Conservation (phyloP, 768 basidiomycete species). For the Hygrocybe punicea region DNA sequence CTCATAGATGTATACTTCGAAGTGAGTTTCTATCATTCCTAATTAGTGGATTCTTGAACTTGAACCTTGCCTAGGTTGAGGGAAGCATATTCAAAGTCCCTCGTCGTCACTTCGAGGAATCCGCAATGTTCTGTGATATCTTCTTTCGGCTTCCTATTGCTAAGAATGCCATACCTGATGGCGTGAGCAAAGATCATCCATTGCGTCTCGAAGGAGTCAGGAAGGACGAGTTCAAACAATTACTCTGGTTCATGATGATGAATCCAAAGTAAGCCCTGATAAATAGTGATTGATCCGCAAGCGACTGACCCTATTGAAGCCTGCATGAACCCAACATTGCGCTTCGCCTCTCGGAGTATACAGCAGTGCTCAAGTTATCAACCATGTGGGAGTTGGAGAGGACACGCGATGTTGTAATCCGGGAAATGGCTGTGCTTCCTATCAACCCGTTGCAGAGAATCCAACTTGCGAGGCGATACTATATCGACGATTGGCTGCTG, state of each 20-base stretch:
- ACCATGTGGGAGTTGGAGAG: conserved; percentile 7
- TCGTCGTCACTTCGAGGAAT: conserved; percentile 33
- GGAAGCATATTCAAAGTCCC: conserved; percentile 39
- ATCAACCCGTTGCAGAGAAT: not conserved
- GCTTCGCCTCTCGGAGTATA: not conserved
- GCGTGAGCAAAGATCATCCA: conserved; percentile 7
- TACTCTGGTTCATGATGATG: conserved; percentile 7
- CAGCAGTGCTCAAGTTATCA: conserved; percentile 4
- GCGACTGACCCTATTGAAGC: not conserved
- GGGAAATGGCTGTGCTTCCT: not conserved
- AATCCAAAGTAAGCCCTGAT: conserved; percentile 1
- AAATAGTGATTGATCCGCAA: conserved; percentile 16
- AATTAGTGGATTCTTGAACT: not conserved
- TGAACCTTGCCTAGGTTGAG: conserved; percentile 31
- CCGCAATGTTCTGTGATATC: conserved; percentile 33
- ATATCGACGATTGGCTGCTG: not conserved
- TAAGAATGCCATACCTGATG: conserved; percentile 8
- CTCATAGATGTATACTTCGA: conserved; percentile 1
- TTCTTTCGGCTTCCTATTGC: conserved; percentile 32
- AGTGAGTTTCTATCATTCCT: not conserved
- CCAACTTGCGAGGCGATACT: not conserved
- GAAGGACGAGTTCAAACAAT: conserved; percentile 5
- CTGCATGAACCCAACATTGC: not conserved
- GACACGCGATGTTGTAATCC: conserved; percentile 7
- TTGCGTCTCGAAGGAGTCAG: conserved; percentile 9